phyloP scores from a whole-genome alignment of 1,284 basidiomycete genomes.

The Kalmanozyma brasiliensis region DNA sequence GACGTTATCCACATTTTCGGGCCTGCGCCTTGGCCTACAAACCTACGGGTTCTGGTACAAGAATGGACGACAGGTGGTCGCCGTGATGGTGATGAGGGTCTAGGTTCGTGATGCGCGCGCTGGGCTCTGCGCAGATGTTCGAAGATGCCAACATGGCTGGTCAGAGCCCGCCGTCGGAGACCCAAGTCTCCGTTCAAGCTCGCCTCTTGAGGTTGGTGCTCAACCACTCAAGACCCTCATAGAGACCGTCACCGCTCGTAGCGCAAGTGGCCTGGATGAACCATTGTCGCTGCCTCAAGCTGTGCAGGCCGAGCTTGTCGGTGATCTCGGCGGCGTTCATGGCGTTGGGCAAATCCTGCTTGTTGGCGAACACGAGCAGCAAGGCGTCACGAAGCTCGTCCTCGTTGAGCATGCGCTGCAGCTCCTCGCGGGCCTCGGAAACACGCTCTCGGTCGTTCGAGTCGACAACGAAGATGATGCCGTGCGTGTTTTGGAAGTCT shows the following conservation, averaged over 20 bases:
- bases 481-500: slow-evolving; percentile 99
- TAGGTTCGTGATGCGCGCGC: slow-evolving; percentile 22
- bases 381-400: slow-evolving; percentile 98
- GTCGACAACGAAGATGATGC: slow-evolving; percentile 99
- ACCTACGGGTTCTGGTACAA: slow-evolving; percentile 26
- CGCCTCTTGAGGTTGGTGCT: slow-evolving; percentile 87
- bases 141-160: slow-evolving; percentile 1
- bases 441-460: slow-evolving; percentile 99
- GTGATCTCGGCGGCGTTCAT: slow-evolving; percentile 99
- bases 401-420: slow-evolving; percentile 99
- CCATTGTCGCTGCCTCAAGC: slow-evolving; percentile 83
- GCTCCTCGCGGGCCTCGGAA: slow-evolving; percentile 97
- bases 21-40: slow-evolving; percentile 25
- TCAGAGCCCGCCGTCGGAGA: slow-evolving; percentile 5
- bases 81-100: slow-evolving; percentile 20
- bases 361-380: slow-evolving; percentile 99
- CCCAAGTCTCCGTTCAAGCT: slow-evolving; percentile 71
- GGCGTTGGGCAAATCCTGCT: slow-evolving; percentile 98
- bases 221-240: slow-evolving; percentile 82
- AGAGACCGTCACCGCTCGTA: slow-evolving; percentile 97
- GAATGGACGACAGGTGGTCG: slow-evolving; percentile 30
- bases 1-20: slow-evolving; percentile 50
- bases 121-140: not conserved
- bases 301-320: slow-evolving; percentile 98
- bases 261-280: slow-evolving; percentile 99